phyloP scores from a whole-genome alignment of 257 asterid genomes.

The Solanum chiquidenum region DNA sequence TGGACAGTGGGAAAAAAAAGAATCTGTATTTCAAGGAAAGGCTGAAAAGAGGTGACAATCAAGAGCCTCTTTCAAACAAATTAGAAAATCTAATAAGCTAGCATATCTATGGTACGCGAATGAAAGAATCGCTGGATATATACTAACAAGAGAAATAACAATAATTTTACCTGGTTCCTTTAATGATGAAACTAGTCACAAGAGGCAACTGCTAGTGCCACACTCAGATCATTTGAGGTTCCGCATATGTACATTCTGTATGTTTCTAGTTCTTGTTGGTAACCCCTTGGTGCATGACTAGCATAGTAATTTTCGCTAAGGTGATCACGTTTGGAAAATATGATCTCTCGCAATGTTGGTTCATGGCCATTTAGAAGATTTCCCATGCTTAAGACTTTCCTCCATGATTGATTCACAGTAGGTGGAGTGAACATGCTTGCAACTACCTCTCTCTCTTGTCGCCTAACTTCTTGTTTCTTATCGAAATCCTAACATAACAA shows the following conservation, averaged over 20 bases:
- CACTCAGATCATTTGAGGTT: constrained; percentile 83
- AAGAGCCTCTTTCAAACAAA: background rate
- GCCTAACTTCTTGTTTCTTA: constrained; percentile 40
- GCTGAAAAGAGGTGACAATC: background rate
- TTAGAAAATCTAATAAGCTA: background rate
- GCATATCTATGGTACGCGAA: background rate
- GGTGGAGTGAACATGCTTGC: constrained; percentile 72
- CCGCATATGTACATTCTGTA: constrained; percentile 79
- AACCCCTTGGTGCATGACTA: constrained; percentile 23
- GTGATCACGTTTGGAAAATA: constrained; percentile 58
- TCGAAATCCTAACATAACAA: constrained; percentile 30
- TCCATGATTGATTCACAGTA: constrained; percentile 89
- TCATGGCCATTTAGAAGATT: constrained; percentile 95
- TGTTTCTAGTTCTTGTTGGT: constrained; percentile 61
- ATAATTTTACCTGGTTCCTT: background rate
- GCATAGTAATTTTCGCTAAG: constrained; percentile 59
- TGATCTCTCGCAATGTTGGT: constrained; percentile 72
- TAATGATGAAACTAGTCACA: constrained; percentile 36
- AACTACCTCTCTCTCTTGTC: constrained; percentile 50
- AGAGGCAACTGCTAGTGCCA: constrained; percentile 87
- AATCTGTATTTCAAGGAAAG: background rate
- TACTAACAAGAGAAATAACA: background rate
- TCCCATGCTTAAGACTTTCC: constrained; percentile 91
- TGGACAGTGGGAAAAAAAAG: background rate
- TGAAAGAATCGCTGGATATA: background rate